A percentile compares a stretch with the other conserved stretches of the same genome.
Evolutionary conservation across 768 basidiomycete species (phyloP).

Genomic region (Piloderma croceum): DNA sequence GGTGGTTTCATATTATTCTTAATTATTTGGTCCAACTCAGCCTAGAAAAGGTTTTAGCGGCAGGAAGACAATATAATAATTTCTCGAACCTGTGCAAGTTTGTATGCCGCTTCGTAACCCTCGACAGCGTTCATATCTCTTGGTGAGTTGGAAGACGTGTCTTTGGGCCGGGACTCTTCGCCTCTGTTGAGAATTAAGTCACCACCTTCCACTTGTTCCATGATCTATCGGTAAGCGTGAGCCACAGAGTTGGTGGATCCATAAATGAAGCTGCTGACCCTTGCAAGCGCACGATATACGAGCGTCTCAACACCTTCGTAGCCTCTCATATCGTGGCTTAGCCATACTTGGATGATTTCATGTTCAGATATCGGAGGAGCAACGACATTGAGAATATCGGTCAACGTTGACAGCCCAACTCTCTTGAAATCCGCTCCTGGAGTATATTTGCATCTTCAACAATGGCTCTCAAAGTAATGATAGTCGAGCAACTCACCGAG

Average conservation of each 20-base stretch:
- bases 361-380: slow-evolving; percentile 98
- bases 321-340: slow-evolving; percentile 94
- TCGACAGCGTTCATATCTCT: slow-evolving; percentile 82
- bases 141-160: slow-evolving; percentile 34
- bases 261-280: slow-evolving; percentile 41
- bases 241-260: background rate
- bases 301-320: slow-evolving; percentile 93
- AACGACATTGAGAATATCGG: slow-evolving; percentile 90
- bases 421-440: slow-evolving; percentile 89
- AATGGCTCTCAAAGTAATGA: slow-evolving; percentile 1
- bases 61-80: slow-evolving; percentile 6
- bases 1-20: slow-evolving; percentile 45
- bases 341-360: slow-evolving; percentile 93
- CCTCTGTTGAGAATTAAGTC: slow-evolving; percentile 86
- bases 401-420: slow-evolving; percentile 82
- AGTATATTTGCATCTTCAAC: too few species aligned
- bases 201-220: slow-evolving; percentile 93
- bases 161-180: slow-evolving; percentile 68
- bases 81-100: slow-evolving; percentile 67
- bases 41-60: slow-evolving; percentile 36
- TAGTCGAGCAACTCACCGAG: slow-evolving; percentile 51
- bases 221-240: slow-evolving; percentile 44
- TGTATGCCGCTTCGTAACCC: slow-evolving; percentile 76
- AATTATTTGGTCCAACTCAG: slow-evolving; percentile 70
- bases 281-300: slow-evolving; percentile 81